Conservation (phyloP, 306 rosid genomes). For the Prunus salicina region DNA sequence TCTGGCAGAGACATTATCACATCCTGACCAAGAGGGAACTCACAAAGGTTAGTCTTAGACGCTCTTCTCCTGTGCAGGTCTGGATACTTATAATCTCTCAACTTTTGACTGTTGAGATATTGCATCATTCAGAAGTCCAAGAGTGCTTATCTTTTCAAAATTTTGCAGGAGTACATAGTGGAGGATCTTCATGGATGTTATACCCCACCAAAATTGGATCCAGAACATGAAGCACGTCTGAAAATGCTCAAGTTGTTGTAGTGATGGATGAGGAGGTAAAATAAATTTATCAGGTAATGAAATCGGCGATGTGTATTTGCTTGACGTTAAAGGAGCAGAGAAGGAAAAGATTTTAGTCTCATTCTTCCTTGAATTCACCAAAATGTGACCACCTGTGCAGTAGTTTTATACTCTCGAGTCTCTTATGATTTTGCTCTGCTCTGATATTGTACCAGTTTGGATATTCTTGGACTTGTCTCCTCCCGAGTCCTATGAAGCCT, state of each 20-base stretch:
- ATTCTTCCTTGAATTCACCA: conserved; percentile 8
- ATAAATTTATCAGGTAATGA: conserved; percentile 7
- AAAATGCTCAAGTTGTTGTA: conserved; percentile 89
- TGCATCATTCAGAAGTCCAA: background rate
- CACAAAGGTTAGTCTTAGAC: conserved; percentile 56
- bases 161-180: conserved; percentile 80
- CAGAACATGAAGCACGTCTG: conserved; percentile 85
- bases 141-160: background rate
- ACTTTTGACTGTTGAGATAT: background rate
- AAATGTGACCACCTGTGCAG: background rate
- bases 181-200: conserved; percentile 87
- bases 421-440: background rate
- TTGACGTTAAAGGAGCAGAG: conserved; percentile 16
- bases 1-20: conserved; percentile 99
- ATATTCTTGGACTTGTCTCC: background rate
- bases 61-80: background rate
- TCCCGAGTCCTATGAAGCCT: background rate
- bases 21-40: conserved; percentile 98
- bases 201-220: conserved; percentile 81
- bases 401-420: background rate
- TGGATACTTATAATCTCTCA: background rate
- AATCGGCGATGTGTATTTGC: conserved; percentile 12
- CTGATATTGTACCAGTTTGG: background rate
- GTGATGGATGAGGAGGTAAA: conserved; percentile 15
- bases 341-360: conserved; percentile 20